Percentiles rank a stretch among this genome's conserved stretches.
Evolutionary conservation across 345 rosid genomes (phyloP).

Genomic region (Laguncularia racemosa): DNA sequence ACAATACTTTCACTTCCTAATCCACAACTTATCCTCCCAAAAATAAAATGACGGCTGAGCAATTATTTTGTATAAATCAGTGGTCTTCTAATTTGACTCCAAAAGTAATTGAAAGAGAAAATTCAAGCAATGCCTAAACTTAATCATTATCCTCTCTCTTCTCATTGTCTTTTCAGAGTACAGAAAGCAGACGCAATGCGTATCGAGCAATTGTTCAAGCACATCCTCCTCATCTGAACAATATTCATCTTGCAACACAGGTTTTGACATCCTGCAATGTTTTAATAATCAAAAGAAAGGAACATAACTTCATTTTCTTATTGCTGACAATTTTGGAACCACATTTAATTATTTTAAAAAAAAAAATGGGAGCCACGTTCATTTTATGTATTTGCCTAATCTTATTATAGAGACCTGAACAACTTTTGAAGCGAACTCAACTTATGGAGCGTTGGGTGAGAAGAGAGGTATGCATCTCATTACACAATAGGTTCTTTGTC

Average conservation of each 20-base stretch:
- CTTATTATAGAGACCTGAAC: conserved; percentile 82
- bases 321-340: neutral
- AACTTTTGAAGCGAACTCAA: conserved; percentile 88
- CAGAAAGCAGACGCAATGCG: conserved; percentile 82
- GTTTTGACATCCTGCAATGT: conserved; percentile 30
- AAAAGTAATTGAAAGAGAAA: too few species aligned
- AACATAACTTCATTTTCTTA: neutral
- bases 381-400: neutral
- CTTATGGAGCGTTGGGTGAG: conserved; percentile 99
- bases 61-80: too few species aligned
- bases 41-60: neutral
- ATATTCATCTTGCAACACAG: conserved; percentile 94
- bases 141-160: too few species aligned
- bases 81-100: too few species aligned
- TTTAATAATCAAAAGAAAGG: too few species aligned
- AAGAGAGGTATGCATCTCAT: conserved; percentile 67
- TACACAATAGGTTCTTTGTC: neutral
- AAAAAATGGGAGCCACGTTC: too few species aligned
- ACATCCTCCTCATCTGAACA: conserved; percentile 81
- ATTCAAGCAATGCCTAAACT: too few species aligned
- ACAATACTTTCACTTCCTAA: neutral
- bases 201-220: conserved; percentile 92
- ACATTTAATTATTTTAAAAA: neutral
- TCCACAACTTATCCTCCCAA: conserved; percentile 3
- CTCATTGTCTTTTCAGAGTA: conserved; percentile 34